Conservation (phyloP, 495 filamentous ascomycete species). For the Gamarada debralockiae region DNA sequence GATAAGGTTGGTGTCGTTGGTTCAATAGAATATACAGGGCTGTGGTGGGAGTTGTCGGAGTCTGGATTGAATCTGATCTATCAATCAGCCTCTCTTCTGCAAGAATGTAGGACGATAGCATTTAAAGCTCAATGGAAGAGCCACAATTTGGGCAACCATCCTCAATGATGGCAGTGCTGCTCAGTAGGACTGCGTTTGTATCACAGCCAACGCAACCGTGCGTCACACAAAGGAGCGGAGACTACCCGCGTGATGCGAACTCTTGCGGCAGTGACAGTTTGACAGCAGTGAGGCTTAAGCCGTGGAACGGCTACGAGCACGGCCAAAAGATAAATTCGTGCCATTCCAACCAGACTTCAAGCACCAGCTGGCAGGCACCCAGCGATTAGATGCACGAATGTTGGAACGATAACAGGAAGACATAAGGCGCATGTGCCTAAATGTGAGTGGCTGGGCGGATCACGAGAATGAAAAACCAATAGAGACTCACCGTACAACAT, state of each 20-base stretch:
- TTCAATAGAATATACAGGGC: constrained; percentile 25
- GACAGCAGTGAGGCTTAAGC: constrained; percentile 20
- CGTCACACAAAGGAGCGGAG: constrained; percentile 15
- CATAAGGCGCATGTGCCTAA: constrained; percentile 17
- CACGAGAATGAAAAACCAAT: constrained; percentile 20
- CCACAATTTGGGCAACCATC: background rate
- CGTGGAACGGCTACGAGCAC: constrained; percentile 15
- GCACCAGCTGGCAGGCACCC: background rate
- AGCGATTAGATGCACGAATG: constrained; percentile 9
- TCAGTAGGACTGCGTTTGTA: constrained; percentile 17
- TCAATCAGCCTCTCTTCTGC: constrained; percentile 22
- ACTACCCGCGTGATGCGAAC: constrained; percentile 21
- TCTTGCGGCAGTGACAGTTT: constrained; percentile 13
- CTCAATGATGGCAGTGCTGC: constrained; percentile 9
- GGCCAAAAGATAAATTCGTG: constrained; percentile 16
- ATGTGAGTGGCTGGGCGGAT: constrained; percentile 4
- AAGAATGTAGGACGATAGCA: constrained; percentile 16
- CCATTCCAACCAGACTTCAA: constrained; percentile 12
- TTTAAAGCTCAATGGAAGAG: constrained; percentile 19
- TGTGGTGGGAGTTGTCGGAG: constrained; percentile 18
- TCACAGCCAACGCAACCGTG: constrained; percentile 21
- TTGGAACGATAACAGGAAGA: background rate
- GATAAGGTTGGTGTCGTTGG: constrained; percentile 13
- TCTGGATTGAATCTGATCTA: constrained; percentile 21
- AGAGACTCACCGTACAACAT: constrained; percentile 26